These are phyloP conservation scores for Cystofilobasidium bisporidii DNA, from an alignment of 768 basidiomycete genomes.

Conservation along the genomic window DNA sequence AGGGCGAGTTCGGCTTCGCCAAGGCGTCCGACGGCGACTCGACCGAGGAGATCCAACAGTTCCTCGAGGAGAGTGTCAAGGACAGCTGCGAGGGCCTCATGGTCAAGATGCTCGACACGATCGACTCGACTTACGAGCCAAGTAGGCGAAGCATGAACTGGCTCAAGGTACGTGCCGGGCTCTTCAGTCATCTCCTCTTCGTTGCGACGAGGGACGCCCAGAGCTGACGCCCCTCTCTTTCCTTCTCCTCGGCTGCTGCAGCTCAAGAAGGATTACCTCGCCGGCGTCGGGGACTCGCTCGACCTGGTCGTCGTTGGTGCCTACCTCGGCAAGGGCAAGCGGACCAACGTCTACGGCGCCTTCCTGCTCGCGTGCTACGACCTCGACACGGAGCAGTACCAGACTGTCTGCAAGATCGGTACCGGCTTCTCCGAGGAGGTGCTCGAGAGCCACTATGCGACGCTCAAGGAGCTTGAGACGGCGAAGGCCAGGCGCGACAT, in stretches of 20 bases:
- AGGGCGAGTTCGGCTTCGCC: constrained; percentile 87
- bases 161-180: constrained; percentile 62
- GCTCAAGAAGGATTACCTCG: constrained; percentile 98
- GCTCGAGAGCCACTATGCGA: constrained; percentile 67
- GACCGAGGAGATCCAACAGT: constrained; percentile 84
- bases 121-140: constrained; percentile 89
- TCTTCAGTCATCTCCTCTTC: no score
- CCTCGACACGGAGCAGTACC: constrained; percentile 82
- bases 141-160: constrained; percentile 92
- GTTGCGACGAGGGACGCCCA: no score
- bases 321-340: constrained; percentile 95
- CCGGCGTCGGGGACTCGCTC: constrained; percentile 91
- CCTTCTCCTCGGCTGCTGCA: constrained; percentile 38
- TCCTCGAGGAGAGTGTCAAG: constrained; percentile 92
- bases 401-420: constrained; percentile 98
- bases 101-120: constrained; percentile 95
- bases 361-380: constrained; percentile 97
- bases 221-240: constrained; percentile 1
- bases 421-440: constrained; percentile 95
- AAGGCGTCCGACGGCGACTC: constrained; percentile 80
- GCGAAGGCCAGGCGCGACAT: constrained; percentile 69
- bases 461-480: constrained; percentile 48
- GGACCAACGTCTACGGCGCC: constrained; percentile 93
- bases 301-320: constrained; percentile 96
- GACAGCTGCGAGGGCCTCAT: constrained; percentile 98